These are phyloP conservation scores for Sesbania bispinosa DNA, from an alignment of 306 rosid genomes.

Conservation along the genomic window DNA sequence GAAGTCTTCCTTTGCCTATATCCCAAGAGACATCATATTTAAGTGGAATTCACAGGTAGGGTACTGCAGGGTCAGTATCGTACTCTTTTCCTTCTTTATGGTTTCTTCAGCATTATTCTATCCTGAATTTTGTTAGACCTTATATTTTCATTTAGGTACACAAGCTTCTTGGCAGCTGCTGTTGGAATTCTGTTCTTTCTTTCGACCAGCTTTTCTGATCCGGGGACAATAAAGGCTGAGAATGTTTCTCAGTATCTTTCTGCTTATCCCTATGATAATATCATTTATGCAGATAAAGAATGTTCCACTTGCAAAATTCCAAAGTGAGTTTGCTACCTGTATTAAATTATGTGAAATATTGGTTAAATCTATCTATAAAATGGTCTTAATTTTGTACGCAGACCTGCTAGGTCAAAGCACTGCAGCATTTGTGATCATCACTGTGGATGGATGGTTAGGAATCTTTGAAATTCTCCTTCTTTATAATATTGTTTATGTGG, in stretches of 20 bases:
- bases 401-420: conserved; percentile 99
- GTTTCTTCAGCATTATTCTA: conserved; percentile 20
- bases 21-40: conserved; percentile 76
- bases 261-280: conserved; percentile 80
- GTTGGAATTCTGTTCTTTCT: conserved; percentile 82
- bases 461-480: neutral
- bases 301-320: conserved; percentile 91
- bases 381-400: conserved; percentile 33
- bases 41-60: conserved; percentile 75
- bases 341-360: neutral
- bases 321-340: conserved; percentile 55
- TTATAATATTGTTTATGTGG: neutral
- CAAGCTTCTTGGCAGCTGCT: conserved; percentile 66
- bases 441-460: conserved; percentile 96
- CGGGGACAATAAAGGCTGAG: conserved; percentile 67
- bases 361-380: neutral
- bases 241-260: conserved; percentile 75
- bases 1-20: conserved; percentile 57
- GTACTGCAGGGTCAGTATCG: neutral
- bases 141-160: conserved; percentile 59
- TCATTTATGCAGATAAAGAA: conserved; percentile 75
- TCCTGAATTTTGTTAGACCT: conserved; percentile 31
- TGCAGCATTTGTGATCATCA: conserved; percentile 98
- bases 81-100: neutral
- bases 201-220: conserved; percentile 90